These are phyloP conservation scores for Fusarium denticulatum DNA, from an alignment of 2,329 filamentous ascomycete genomes.

Conservation along the genomic window DNA sequence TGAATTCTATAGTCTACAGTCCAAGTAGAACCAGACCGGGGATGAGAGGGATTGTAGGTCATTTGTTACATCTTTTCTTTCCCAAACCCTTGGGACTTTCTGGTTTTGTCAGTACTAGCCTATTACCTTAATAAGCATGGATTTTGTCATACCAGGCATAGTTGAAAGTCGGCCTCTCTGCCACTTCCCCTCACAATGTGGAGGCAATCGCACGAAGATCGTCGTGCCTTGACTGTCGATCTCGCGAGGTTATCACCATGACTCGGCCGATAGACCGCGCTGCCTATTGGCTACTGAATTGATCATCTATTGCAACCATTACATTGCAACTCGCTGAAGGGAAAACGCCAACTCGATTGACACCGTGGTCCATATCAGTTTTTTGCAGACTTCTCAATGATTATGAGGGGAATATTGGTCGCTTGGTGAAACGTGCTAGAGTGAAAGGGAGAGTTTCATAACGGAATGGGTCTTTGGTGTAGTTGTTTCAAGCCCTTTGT, in stretches of 20 bases:
- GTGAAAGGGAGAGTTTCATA: constrained; percentile 10
- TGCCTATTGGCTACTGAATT: not conserved
- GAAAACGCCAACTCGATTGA: not conserved
- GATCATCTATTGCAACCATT: not conserved
- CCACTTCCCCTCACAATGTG: constrained; percentile 5
- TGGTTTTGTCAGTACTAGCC: not conserved
- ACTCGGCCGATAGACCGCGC: constrained; percentile 8
- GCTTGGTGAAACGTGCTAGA: constrained; percentile 30
- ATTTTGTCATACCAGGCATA: not conserved
- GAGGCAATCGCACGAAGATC: constrained; percentile 1
- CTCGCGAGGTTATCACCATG: constrained; percentile 27
- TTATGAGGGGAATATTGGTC: not conserved
- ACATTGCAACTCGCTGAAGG: not conserved
- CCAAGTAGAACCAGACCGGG: not conserved
- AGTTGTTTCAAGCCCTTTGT: constrained; percentile 7
- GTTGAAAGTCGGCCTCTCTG: not conserved
- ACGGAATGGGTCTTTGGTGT: not conserved
- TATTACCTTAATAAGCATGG: not conserved
- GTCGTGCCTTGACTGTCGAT: constrained; percentile 14
- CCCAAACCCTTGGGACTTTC: too few relatives aligned
- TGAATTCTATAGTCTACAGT: not conserved
- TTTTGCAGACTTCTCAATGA: not conserved
- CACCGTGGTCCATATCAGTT: not conserved
- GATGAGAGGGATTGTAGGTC: not conserved
- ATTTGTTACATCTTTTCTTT: not conserved